These are phyloP conservation scores for Aspergillus arachidicola DNA, from an alignment of 2,329 filamentous ascomycete species.

Conservation along the genomic window DNA sequence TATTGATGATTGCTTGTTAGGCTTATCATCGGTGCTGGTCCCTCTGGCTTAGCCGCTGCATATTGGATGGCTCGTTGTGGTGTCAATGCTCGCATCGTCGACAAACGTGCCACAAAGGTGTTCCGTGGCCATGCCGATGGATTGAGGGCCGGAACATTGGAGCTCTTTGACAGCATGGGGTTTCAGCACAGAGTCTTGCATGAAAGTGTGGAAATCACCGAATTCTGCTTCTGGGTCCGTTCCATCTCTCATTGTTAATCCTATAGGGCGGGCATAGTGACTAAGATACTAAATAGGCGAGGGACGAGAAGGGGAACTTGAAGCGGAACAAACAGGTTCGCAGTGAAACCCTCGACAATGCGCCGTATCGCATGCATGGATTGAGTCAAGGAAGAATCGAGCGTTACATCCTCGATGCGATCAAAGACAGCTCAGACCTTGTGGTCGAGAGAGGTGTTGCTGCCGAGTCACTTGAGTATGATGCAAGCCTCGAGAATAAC, in stretches of 20 bases:
- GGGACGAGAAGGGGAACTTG: slow-evolving; percentile 57
- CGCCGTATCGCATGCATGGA: slow-evolving; percentile 60
- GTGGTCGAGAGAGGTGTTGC: slow-evolving; percentile 62
- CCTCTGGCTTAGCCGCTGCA: slow-evolving; percentile 52
- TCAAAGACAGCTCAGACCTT: slow-evolving; percentile 57
- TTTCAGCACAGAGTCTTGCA: slow-evolving; percentile 66
- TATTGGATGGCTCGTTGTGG: slow-evolving; percentile 53
- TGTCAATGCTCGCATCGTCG: slow-evolving; percentile 53
- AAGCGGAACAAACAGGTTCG: slow-evolving; percentile 62
- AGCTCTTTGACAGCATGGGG: slow-evolving; percentile 69
- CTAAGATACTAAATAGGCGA: slow-evolving; percentile 5
- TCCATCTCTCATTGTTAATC: neutral
- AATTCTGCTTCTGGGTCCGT: slow-evolving; percentile 55
- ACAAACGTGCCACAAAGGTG: slow-evolving; percentile 46
- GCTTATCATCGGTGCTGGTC: slow-evolving; percentile 54
- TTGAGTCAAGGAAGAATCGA: slow-evolving; percentile 74
- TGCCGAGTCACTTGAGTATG: slow-evolving; percentile 57
- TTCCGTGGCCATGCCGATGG: slow-evolving; percentile 27
- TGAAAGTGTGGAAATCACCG: slow-evolving; percentile 69
- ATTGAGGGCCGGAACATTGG: slow-evolving; percentile 18
- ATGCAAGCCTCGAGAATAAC: slow-evolving; percentile 52
- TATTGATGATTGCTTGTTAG: neutral
- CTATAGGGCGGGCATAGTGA: neutral
- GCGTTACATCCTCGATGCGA: slow-evolving; percentile 65
- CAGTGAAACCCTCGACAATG: slow-evolving; percentile 62